Base-by-base conservation (phyloP, 2,329 filamentous ascomycete genomes). In the Claviceps africana region DNA sequence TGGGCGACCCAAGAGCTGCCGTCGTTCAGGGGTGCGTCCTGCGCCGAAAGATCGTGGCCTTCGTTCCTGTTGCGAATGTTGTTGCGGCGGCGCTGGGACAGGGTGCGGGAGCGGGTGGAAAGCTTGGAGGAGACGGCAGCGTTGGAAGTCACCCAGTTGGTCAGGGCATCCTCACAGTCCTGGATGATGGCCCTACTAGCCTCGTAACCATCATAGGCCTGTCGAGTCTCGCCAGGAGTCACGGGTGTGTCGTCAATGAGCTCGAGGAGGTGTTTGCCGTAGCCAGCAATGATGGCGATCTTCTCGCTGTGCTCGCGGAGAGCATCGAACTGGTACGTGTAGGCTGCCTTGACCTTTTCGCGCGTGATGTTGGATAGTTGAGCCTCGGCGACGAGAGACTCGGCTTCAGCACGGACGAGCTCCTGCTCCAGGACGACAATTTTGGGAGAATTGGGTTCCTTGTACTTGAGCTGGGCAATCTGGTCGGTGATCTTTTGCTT, bases 401-500 rank as follows among this genome's bases (percentile, higher is more conserved):
- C 93, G 62, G 93, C 93, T 72, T 98, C 93, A 60, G 93, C 93
- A 62, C 93, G 90, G 61, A 98, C 93, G 54, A 98, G 86, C 71
- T 98, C 93, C 71, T 98, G 93, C 73, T 98, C 93, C 52, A 98
- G 83, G 42, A 98, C 90, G 53, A 96, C 89, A 61, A 98, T 96
- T 73, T 89, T 93, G 57, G 91, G 90, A 37, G 90, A 96, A 75
- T 95, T 95, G 60, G 93, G 93, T 71, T 98, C 93, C 76, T 98
- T 98, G 82, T 97, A 98, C 72, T 98, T 98, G 63, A 98, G 81
- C 70, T 97, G 91, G 49, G 93, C 91, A 62, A 98, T 98, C 67
- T 97, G 88, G 67, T 98, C 93, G 62, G 88, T 95, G 65, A 98
- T 97, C 74, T 97, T 98, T 70, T 97, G 91, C 76, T 98, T 98